Conservation (phyloP, 352 stramenopile species). For the Phytophthora pini region DNA sequence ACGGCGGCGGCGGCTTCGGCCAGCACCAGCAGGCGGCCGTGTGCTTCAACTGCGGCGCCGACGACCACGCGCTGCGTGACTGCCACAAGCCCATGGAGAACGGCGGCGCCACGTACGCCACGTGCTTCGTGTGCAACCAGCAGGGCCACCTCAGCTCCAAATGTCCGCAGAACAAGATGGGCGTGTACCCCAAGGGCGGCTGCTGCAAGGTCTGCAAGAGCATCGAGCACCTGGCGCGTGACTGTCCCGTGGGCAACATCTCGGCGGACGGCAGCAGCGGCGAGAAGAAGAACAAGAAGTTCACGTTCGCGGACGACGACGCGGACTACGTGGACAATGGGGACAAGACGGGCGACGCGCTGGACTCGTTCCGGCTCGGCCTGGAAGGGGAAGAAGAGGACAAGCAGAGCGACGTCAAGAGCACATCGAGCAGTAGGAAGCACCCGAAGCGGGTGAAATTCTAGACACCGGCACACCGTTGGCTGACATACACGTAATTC, state of each 20-base stretch:
- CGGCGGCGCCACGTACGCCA: slow-evolving; percentile 73
- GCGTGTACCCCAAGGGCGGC: slow-evolving; percentile 90
- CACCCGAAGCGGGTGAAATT: slow-evolving; percentile 56
- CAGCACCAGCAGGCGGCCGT: slow-evolving; percentile 41
- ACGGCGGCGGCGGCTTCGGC: slow-evolving; percentile 21
- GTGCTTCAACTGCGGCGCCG: slow-evolving; percentile 90
- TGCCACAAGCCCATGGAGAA: slow-evolving; percentile 72
- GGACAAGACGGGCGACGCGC: slow-evolving; percentile 58
- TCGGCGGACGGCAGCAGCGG: slow-evolving; percentile 59
- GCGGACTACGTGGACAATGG: slow-evolving; percentile 43
- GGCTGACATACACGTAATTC: background rate
- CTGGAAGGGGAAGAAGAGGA: slow-evolving; percentile 45
- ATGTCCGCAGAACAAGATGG: slow-evolving; percentile 87
- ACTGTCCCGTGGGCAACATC: slow-evolving; percentile 84
- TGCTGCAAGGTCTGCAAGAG: slow-evolving; percentile 91
- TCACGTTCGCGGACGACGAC: slow-evolving; percentile 71
- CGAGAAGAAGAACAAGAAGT: slow-evolving; percentile 80
- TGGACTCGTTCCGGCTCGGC: slow-evolving; percentile 54
- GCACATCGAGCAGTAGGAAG: slow-evolving; percentile 24
- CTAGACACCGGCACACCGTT: slow-evolving; percentile 22
- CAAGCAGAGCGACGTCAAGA: slow-evolving; percentile 12
- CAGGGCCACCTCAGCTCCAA: slow-evolving; percentile 88
- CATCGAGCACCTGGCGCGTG: slow-evolving; percentile 80
- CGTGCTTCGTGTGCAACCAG: slow-evolving; percentile 90
- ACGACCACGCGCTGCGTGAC: slow-evolving; percentile 73